A percentile compares a stretch with the other conserved stretches of the same genome.
phyloP scores from a whole-genome alignment of 164 flowering plant species.

The Protea cynaroides region DNA sequence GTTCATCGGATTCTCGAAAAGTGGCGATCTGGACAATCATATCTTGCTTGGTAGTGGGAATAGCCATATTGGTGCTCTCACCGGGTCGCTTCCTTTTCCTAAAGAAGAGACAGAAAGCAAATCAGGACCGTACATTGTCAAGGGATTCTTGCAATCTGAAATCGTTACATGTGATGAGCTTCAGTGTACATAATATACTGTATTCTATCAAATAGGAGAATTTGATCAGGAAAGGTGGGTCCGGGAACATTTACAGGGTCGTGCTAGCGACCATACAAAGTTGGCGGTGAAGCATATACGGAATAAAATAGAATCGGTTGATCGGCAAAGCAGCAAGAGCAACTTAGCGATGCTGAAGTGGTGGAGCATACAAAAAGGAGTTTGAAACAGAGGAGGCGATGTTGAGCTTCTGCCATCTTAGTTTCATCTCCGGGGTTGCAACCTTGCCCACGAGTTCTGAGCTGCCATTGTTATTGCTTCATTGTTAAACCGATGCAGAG shows the following conservation, averaged over 20 bases:
- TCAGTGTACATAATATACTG: slow-evolving; percentile 68
- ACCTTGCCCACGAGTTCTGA: too few species aligned
- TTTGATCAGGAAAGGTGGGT: too few species aligned
- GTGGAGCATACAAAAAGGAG: slow-evolving; percentile 28
- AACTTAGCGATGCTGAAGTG: slow-evolving; percentile 32
- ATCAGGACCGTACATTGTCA: slow-evolving; percentile 29
- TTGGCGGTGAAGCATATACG: slow-evolving; percentile 78
- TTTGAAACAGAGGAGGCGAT: slow-evolving; percentile 68
- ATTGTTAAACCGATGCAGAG: too few species aligned
- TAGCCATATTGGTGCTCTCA: slow-evolving; percentile 17
- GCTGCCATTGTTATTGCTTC: too few species aligned
- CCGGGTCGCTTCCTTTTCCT: slow-evolving; percentile 29
- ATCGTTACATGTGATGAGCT: slow-evolving; percentile 56
- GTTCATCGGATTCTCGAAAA: slow-evolving; percentile 29
- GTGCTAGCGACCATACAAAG: slow-evolving; percentile 25
- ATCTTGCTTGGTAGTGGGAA: slow-evolving; percentile 30
- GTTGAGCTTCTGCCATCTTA: too few species aligned
- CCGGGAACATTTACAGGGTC: slow-evolving; percentile 47
- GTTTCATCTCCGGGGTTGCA: too few species aligned
- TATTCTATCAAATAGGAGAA: slow-evolving; percentile 48
- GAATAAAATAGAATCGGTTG: slow-evolving; percentile 19
- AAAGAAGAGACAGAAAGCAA: slow-evolving; percentile 21
- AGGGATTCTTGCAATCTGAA: slow-evolving; percentile 72
- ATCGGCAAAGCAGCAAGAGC: slow-evolving; percentile 13
- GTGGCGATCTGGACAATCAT: slow-evolving; percentile 30